phyloP scores from a whole-genome alignment of 371 early-diverging fungal genomes.

The Haplosporangium sp. region DNA sequence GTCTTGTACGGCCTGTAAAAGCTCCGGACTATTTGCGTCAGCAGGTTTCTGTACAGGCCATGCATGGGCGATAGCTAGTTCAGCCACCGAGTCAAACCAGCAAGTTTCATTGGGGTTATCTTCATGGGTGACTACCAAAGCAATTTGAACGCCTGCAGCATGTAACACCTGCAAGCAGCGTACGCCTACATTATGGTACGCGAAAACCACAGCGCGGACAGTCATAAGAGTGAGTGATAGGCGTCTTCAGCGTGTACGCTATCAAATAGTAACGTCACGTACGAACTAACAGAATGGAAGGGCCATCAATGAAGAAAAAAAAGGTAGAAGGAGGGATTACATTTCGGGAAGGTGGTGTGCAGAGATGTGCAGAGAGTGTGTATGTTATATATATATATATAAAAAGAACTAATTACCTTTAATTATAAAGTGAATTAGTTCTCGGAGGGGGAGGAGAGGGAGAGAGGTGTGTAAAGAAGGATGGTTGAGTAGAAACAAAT shows the following conservation, averaged over 20 bases:
- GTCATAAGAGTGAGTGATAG: background rate
- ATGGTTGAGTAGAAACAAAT: too few relatives aligned
- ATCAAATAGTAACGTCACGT: background rate
- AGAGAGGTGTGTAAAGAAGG: too few relatives aligned
- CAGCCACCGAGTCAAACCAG: conserved; percentile 13
- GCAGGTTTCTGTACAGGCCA: conserved; percentile 11
- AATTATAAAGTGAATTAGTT: too few relatives aligned
- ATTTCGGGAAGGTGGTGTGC: too few relatives aligned
- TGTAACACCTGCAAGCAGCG: conserved; percentile 11
- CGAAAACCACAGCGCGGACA: conserved; percentile 12
- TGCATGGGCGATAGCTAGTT: conserved; percentile 3
- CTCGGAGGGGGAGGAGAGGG: too few relatives aligned
- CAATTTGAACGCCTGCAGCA: conserved; percentile 9
- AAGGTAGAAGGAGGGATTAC: too few relatives aligned
- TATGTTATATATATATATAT: too few relatives aligned
- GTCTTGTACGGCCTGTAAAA: conserved; percentile 11
- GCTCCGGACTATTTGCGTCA: conserved; percentile 7
- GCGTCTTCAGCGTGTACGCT: background rate
- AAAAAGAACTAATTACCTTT: too few relatives aligned
- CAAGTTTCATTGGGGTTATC: conserved; percentile 9
- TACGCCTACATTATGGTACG: conserved; percentile 11
- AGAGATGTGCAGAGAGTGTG: too few relatives aligned
- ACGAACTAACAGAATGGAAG: background rate
- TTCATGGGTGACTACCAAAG: conserved; percentile 14
- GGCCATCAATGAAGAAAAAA: background rate